Percentiles rank a stretch among this genome's conserved stretches.
These are phyloP conservation scores for Agapanthus africanus DNA, from an alignment of 106 monocot genomes.

Conservation along the genomic window DNA sequence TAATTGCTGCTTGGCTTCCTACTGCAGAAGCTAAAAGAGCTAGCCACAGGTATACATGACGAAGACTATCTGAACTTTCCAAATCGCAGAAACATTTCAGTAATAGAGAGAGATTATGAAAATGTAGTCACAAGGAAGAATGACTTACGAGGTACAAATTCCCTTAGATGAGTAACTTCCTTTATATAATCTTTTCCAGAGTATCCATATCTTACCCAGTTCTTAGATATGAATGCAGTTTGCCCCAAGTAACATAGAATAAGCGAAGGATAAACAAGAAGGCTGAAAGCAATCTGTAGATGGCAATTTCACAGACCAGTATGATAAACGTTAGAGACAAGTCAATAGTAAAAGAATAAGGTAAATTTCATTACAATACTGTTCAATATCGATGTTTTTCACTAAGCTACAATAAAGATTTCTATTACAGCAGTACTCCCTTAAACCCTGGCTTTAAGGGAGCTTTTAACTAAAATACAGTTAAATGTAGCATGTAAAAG, in stretches of 20 bases:
- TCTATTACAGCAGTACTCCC: too few relatives aligned
- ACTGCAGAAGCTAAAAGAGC: conserved; percentile 11
- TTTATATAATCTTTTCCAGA: neutral
- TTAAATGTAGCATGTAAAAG: too few relatives aligned
- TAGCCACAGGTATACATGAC: conserved; percentile 8
- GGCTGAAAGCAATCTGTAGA: conserved; percentile 15
- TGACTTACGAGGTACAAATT: conserved; percentile 12
- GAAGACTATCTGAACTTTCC: conserved; percentile 2
- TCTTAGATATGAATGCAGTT: conserved; percentile 16
- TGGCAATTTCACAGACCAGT: neutral
- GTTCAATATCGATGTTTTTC: too few relatives aligned
- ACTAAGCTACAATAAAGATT: too few relatives aligned
- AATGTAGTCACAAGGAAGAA: neutral
- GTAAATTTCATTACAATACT: too few relatives aligned
- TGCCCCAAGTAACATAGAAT: conserved; percentile 23
- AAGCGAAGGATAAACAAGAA: conserved; percentile 22
- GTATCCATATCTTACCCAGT: neutral
- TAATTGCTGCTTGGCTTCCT: conserved; percentile 33
- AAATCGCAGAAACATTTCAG: neutral
- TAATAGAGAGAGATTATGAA: neutral
- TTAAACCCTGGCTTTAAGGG: too few relatives aligned
- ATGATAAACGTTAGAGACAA: neutral
- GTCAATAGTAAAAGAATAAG: neutral
- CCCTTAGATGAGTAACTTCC: conserved; percentile 7
- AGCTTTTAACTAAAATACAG: too few relatives aligned